phyloP scores from a whole-genome alignment of 768 basidiomycete genomes.

The Tylopilus vinaceipallidus region DNA sequence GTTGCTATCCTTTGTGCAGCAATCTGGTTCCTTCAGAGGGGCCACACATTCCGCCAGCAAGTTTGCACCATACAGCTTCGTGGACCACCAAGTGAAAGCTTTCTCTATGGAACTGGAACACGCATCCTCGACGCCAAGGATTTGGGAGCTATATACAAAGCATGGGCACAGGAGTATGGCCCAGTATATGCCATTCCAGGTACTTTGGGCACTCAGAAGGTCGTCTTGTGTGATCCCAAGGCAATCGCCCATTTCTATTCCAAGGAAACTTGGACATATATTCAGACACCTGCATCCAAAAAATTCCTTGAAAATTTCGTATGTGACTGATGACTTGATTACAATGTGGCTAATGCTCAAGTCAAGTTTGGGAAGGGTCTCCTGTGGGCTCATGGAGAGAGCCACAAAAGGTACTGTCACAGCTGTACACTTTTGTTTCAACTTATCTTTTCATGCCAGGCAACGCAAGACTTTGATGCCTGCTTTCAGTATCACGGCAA shows the following conservation, averaged over 20 bases:
- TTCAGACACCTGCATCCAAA: not conserved
- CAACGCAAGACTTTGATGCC: conserved; percentile 39
- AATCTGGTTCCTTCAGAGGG: not conserved
- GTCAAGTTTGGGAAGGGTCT: no score
- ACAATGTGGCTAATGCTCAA: no score
- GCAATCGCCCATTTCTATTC: not conserved
- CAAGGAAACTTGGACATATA: not conserved
- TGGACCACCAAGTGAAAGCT: not conserved
- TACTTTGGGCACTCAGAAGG: not conserved
- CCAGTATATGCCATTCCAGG: not conserved
- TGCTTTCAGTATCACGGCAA: conserved; percentile 39
- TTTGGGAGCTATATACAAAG: not conserved
- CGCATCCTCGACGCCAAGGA: not conserved
- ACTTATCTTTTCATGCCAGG: conserved; percentile 10
- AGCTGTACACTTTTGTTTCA: no score
- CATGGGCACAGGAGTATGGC: not conserved
- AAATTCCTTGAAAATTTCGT: not conserved
- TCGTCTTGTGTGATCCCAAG: not conserved
- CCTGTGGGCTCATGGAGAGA: conserved; percentile 36
- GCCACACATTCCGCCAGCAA: not conserved
- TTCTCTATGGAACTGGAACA: not conserved
- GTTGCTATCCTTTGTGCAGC: no score
- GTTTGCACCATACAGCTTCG: not conserved
- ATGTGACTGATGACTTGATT: no score
- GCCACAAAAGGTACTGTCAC: conserved; percentile 39